These are phyloP conservation scores for Lanmaoa rubissima DNA, from an alignment of 768 basidiomycete species.

Conservation along the genomic window DNA sequence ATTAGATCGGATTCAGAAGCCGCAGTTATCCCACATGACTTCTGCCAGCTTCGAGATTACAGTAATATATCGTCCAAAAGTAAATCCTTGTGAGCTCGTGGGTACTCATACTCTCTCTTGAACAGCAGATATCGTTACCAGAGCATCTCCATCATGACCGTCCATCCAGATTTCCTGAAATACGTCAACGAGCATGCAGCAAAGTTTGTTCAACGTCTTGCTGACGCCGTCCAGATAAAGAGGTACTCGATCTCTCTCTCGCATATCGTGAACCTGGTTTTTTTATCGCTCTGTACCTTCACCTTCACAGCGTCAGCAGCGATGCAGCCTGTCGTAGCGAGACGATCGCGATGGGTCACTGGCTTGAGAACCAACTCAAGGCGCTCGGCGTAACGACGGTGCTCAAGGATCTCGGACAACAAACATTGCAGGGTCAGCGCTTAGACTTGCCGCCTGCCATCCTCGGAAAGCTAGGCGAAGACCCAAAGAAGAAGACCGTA, in stretches of 20 bases:
- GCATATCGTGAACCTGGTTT: not conserved
- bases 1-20: not conserved
- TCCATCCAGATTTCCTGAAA: constrained; percentile 32
- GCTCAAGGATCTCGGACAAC: constrained; percentile 73
- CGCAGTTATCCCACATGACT: not conserved
- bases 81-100: not conserved
- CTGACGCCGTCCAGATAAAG: constrained; percentile 82
- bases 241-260: constrained; percentile 41
- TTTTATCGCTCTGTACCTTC: not conserved
- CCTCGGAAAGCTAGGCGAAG: constrained; percentile 77
- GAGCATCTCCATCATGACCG: constrained; percentile 30
- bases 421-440: constrained; percentile 67
- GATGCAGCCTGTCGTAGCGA: constrained; percentile 70
- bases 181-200: constrained; percentile 72
- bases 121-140: not conserved
- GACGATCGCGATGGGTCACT: constrained; percentile 84
- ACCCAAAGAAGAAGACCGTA: constrained; percentile 90
- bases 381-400: constrained; percentile 77
- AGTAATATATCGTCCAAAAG: not conserved
- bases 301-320: constrained; percentile 54
- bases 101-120: not conserved
- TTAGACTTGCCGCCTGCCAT: constrained; percentile 80
- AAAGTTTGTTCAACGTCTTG: constrained; percentile 73
- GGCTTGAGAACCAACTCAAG: constrained; percentile 71
- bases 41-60: not conserved